Conservation (phyloP, 2,329 filamentous ascomycete genomes). For the Canariomyces notabilis region DNA sequence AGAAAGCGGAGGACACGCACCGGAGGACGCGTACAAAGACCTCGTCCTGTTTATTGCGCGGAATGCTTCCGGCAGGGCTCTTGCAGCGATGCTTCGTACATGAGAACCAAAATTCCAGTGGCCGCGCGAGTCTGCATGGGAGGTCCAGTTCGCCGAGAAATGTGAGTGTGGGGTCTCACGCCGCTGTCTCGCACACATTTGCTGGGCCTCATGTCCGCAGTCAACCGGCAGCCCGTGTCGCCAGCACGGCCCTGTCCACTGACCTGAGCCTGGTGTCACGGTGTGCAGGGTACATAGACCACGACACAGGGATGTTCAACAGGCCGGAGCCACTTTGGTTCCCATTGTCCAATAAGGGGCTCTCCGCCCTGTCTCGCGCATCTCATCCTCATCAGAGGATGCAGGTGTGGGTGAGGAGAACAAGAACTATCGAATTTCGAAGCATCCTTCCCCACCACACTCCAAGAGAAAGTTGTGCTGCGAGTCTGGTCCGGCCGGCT, state of each 20-base stretch:
- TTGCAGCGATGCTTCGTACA: no score
- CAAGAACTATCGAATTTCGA: slow-evolving; percentile 24
- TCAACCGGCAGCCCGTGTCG: slow-evolving; percentile 2
- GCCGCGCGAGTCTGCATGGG: slow-evolving; percentile 17
- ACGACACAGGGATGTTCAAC: slow-evolving; percentile 18
- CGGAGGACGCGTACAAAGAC: background rate
- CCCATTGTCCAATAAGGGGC: slow-evolving; percentile 21
- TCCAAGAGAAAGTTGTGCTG: background rate
- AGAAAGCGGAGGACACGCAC: slow-evolving; percentile 5
- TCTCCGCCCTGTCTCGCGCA: slow-evolving; percentile 16
- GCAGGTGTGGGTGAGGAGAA: slow-evolving; percentile 21
- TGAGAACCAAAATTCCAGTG: slow-evolving; percentile 17
- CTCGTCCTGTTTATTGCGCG: slow-evolving; percentile 19
- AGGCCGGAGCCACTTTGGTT: slow-evolving; percentile 19
- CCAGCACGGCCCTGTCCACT: slow-evolving; percentile 10
- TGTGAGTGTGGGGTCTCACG: slow-evolving; percentile 20
- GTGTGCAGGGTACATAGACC: no score
- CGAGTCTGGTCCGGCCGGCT: slow-evolving; percentile 2
- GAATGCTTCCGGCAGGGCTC: slow-evolving; percentile 28
- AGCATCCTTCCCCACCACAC: slow-evolving; percentile 13
- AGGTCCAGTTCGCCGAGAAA: slow-evolving; percentile 19
- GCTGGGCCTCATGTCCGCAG: slow-evolving; percentile 15
- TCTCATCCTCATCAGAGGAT: slow-evolving; percentile 23
- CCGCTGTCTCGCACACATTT: slow-evolving; percentile 10
- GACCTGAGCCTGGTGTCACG: slow-evolving; percentile 11